A percentile compares a stretch with the other conserved stretches of the same genome.
phyloP scores from a whole-genome alignment of 2,329 filamentous ascomycete genomes.

The Polychaeton citri region DNA sequence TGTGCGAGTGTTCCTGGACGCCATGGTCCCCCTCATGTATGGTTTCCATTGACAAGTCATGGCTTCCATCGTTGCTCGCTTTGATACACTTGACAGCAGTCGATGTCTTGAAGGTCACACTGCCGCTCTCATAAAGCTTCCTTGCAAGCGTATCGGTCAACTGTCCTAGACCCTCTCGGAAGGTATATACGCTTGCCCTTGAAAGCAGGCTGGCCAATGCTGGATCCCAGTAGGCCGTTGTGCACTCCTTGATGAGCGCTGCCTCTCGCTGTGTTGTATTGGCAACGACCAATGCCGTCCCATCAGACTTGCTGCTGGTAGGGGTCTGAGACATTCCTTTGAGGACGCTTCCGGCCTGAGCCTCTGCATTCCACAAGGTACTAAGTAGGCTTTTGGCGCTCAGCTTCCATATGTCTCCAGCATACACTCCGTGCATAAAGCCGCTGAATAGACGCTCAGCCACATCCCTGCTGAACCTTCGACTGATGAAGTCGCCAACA shows the following conservation, averaged over 20 bases:
- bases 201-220: constrained; percentile 20
- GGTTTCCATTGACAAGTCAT: constrained; percentile 2
- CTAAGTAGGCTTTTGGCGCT: constrained; percentile 56
- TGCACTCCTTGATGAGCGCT: constrained; percentile 18
- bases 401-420: constrained; percentile 70
- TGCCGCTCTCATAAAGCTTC: constrained; percentile 23
- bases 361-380: constrained; percentile 36
- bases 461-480: constrained; percentile 40
- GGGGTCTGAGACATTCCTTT: constrained; percentile 2
- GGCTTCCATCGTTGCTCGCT: neutral
- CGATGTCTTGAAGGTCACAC: constrained; percentile 26
- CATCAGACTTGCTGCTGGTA: constrained; percentile 11
- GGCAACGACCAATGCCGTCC: constrained; percentile 6
- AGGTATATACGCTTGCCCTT: constrained; percentile 28
- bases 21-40: constrained; percentile 9
- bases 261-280: constrained; percentile 22
- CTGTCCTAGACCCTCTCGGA: constrained; percentile 30
- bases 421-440: constrained; percentile 76
- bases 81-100: constrained; percentile 34
- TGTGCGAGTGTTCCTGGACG: constrained; percentile 35
- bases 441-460: constrained; percentile 66
- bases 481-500: constrained; percentile 51
- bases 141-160: constrained; percentile 24
- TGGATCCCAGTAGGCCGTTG: constrained; percentile 20
- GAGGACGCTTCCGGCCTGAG: constrained; percentile 26